Percentiles rank a stretch among this genome's conserved stretches.
Evolutionary conservation across 352 stramenopile genomes (phyloP).

Genomic region (Globisporangium paroecandrum): DNA sequence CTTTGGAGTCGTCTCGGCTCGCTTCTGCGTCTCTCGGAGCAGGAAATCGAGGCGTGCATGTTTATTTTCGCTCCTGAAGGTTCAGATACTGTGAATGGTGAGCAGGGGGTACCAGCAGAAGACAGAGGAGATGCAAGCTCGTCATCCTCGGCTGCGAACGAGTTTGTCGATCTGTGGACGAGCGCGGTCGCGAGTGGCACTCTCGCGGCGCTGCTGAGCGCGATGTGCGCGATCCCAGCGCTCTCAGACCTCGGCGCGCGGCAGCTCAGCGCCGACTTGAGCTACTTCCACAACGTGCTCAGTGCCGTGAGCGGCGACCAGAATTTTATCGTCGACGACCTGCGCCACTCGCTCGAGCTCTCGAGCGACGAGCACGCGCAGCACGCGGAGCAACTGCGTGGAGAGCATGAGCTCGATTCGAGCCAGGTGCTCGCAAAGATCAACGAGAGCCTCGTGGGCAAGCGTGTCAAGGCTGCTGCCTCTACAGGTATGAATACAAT

Average conservation of each 20-base stretch:
- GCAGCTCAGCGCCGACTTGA: conserved; percentile 66
- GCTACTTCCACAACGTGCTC: conserved; percentile 81
- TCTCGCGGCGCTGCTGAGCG: conserved; percentile 49
- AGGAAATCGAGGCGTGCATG: conserved; percentile 44
- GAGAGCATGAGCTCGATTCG: conserved; percentile 21
- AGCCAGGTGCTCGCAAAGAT: conserved; percentile 48
- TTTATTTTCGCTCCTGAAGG: conserved; percentile 31
- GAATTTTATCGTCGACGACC: conserved; percentile 53
- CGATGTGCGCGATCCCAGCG: conserved; percentile 50
- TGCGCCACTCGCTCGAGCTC: conserved; percentile 41
- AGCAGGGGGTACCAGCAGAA: not conserved
- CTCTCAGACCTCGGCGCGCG: conserved; percentile 54
- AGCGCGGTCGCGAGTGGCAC: conserved; percentile 58
- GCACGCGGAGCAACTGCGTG: conserved; percentile 29
- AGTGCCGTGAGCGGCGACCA: conserved; percentile 59
- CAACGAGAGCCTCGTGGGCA: conserved; percentile 34
- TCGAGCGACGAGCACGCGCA: conserved; percentile 27
- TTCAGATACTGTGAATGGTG: conserved; percentile 9
- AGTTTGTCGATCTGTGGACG: conserved; percentile 82
- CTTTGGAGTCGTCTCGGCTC: conserved; percentile 55
- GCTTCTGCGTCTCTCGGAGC: conserved; percentile 37
- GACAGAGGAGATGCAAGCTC: conserved; percentile 14
- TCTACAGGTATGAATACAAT: not conserved
- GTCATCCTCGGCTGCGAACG: conserved; percentile 19
- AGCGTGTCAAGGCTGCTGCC: conserved; percentile 16